Base-by-base conservation (phyloP, 257 asterid genomes). In the Penstemon eatonii region DNA sequence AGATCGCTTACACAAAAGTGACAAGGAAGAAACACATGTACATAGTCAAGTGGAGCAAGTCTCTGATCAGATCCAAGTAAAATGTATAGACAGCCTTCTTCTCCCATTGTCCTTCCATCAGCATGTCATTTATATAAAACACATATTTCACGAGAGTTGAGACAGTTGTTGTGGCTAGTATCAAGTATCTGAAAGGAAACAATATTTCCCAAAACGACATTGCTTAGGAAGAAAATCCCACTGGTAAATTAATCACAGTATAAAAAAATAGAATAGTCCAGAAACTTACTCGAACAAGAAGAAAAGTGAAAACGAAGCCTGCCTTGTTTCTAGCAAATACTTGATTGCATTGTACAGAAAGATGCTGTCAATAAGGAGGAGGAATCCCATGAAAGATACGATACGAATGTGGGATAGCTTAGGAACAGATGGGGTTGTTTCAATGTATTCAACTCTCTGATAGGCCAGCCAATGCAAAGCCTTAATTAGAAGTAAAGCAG, bases 51-150 rank as follows among this genome's bases (percentile, higher is more conserved):
- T 90, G 99, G 70, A 93, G 88, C 76, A 93, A 81, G 85, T 93
- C 97, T 12, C 88, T 84, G 19, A 89, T 68, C 73, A 93, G 96
- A 76, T 93, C 98, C 88, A 93, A 76, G 85, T 90, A 88, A 67
- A 93, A 93, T 76, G 96, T 93, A 81, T 80, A 93, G 76, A 93
- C 99, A 82, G 97, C 91, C 83, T 88, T 93, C 71, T 69, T 85
- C 77, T 93, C 99, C 99, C 99, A 93, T 69, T 90, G 99, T 52
- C 99, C 99, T 57, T 93, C 99, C 99, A 93, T 90, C 68, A 85
- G 81, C 99, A 90, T 88, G 84, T 93, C 99, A 52, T 86, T 84
- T 9, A 93, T 85, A 49, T 88, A 86, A 79, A 93, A 90, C 63
- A 76, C 67, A 78, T 93, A 93, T 76, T 93, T 93, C 83, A 90